Conservation (phyloP, 2,329 filamentous ascomycete genomes). For the Lasiodiplodia gonubiensis region DNA sequence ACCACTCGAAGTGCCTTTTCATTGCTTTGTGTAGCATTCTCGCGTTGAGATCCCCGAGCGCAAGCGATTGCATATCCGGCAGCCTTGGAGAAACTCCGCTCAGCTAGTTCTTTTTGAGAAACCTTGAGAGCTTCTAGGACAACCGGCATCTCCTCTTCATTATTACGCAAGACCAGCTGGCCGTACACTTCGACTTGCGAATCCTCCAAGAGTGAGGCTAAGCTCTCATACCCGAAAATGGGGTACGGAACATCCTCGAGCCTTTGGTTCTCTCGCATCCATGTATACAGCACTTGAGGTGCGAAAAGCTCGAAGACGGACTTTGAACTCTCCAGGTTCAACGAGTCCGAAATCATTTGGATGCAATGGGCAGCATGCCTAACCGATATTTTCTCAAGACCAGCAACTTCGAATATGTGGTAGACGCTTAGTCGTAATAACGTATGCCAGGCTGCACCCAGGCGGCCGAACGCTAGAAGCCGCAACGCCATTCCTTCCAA, state of each 20-base stretch:
- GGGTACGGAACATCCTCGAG: conserved; percentile 75
- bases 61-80: conserved; percentile 82
- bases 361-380: conserved; percentile 77
- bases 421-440: conserved; percentile 87
- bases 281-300: conserved; percentile 88
- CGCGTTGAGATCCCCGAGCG: conserved; percentile 38
- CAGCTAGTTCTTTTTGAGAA: conserved; percentile 64
- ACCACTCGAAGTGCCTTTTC: conserved; percentile 68
- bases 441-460: conserved; percentile 85
- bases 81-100: conserved; percentile 74
- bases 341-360: conserved; percentile 65
- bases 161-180: conserved; percentile 80
- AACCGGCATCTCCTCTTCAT: conserved; percentile 66
- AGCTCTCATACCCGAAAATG: conserved; percentile 79
- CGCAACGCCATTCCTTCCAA: conserved; percentile 87
- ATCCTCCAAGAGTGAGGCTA: conserved; percentile 72
- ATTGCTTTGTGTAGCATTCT: conserved; percentile 58
- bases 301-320: conserved; percentile 84
- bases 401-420: conserved; percentile 90
- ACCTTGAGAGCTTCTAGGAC: conserved; percentile 65
- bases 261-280: conserved; percentile 66
- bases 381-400: conserved; percentile 68
- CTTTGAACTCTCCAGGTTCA: conserved; percentile 69
- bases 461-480: conserved; percentile 73
- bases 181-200: conserved; percentile 79